Base-by-base conservation (phyloP, 169 alveolate genomes). In the Perkinsus chesapeaki region DNA sequence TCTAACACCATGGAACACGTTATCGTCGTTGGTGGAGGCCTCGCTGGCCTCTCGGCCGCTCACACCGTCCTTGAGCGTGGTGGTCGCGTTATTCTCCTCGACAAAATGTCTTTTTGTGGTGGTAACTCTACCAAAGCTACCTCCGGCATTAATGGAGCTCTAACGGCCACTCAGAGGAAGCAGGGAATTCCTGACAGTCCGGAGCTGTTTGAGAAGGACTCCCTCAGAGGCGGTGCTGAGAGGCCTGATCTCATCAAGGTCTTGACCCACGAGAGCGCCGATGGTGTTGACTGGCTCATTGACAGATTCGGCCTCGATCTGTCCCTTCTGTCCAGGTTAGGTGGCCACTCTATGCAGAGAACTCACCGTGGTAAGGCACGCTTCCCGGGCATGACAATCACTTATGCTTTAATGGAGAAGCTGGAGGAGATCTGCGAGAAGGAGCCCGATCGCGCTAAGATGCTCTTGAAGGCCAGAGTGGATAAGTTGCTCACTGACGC, bases 71-170 rank as follows among this genome's bases (percentile, higher is more conserved):
- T 94, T 72, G 94, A 94, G 94, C 38, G 60, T 36, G 95, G 94
- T 19, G 93, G 94, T 91, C 94, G 93, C 82, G 94, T 94, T 0
- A 73, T 95, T 39, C 72, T 96, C 48, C 38, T 96, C 92, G 97
- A 96, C 92, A 94, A 93, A 93, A 92, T 94, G 34, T 92, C 95
- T 91, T 94, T 92, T 37, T 94, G 92, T 91, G 97, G 97, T 27
- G 97, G 97, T 91, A 96, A 96, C 94, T 39, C 91, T 90, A 93
- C 94, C 90, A 95, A 95, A 72, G 97, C 95, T 91, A 96, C 95
- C 91, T 92, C 93, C 82, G 97, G 97, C 39, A 96, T 96, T 93
- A 96, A 96, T 93, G 92, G 95, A 82, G 91, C 95, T 92, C 91
- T 92, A 37, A 90, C 96, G 9, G 93, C 93, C 91, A 39, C 95